Base-by-base conservation (phyloP, 257 asterid species). In the Coffea eugenioides region DNA sequence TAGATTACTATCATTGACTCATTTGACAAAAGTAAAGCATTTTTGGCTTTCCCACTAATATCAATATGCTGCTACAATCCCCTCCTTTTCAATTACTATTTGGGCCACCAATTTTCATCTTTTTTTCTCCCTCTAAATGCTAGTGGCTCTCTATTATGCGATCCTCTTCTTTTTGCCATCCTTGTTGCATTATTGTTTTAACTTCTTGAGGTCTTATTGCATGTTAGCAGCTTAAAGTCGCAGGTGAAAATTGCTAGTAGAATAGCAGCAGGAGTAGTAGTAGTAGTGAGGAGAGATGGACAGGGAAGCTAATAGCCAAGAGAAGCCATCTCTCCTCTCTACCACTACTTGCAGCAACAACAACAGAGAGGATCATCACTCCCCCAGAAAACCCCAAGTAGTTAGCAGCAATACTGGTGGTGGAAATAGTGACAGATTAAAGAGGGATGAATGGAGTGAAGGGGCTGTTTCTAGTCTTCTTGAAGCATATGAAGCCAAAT, bases 371-470 rank as follows among this genome's bases (percentile, higher is more conserved):
- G 83, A 84, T 52, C 81, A 85, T 9, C 79, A 76, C 39, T 83
- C 92, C 41, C 90, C 91, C 7, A 88, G 83, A 79, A 91, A 83
- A 70, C 80, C 82, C 72, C 85, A 70, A 73, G 41, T 34, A 25
- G 52, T 31, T 5, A 66, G 39, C 9, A 76, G 76, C 43, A 39
- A 39, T 4, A 39, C 43, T 10, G 72, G 69, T 2, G 75, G 75
- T 5, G 67, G 69, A 27, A 80, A 65, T 21, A 81, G 83, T 64
- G 95, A 91, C 14, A 85, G 95, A 51, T 69, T 93, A 80, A 93
- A 91, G 87, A 82, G 97, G 77, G 97, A 93, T 73, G 98, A 93
- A 31, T 93, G 98, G 98, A 93, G 98, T 77, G 97, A 93, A 81
- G 98, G 98, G 2, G 98, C 98, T 0, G 97, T 91, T 14, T 85